These are phyloP conservation scores for Fusarium camptoceras DNA, from an alignment of 2,329 filamentous ascomycete species.

Conservation along the genomic window DNA sequence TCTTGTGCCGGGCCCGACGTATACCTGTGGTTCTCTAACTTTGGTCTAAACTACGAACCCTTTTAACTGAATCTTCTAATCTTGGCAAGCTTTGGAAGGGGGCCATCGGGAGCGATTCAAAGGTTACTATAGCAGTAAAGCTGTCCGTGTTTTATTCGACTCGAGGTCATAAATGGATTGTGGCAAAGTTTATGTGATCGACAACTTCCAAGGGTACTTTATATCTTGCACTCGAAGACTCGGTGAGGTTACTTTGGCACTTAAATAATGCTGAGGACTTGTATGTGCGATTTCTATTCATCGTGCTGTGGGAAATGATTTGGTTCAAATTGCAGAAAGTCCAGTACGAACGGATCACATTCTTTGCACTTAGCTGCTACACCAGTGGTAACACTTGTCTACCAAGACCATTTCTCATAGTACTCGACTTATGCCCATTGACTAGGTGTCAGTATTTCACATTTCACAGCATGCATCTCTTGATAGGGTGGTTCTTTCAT, in stretches of 20 bases:
- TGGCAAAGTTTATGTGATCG: neutral
- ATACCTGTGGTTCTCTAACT: neutral
- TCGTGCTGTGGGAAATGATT: neutral
- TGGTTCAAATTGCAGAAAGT: neutral
- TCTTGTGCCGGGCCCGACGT: neutral
- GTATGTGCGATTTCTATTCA: neutral
- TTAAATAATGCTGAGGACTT: fast-evolving
- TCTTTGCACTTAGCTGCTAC: neutral
- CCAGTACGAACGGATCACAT: too few species aligned
- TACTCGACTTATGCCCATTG: neutral
- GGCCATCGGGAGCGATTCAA: neutral
- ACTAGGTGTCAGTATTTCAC: neutral
- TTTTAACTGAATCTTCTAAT: too few species aligned
- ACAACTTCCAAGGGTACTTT: neutral
- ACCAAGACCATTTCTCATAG: neutral
- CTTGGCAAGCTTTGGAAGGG: too few species aligned
- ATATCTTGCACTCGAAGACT: neutral
- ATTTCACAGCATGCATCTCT: neutral
- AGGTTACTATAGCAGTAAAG: neutral
- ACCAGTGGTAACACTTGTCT: neutral
- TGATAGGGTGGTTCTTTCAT: neutral
- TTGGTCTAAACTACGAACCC: neutral
- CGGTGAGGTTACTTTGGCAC: neutral
- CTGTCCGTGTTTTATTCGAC: neutral
- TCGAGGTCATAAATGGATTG: neutral